A percentile compares a stretch with the other conserved stretches of the same genome.
Evolutionary conservation across 192 early-diverging fungal species (phyloP).

Genomic region (Coemansia sp.): DNA sequence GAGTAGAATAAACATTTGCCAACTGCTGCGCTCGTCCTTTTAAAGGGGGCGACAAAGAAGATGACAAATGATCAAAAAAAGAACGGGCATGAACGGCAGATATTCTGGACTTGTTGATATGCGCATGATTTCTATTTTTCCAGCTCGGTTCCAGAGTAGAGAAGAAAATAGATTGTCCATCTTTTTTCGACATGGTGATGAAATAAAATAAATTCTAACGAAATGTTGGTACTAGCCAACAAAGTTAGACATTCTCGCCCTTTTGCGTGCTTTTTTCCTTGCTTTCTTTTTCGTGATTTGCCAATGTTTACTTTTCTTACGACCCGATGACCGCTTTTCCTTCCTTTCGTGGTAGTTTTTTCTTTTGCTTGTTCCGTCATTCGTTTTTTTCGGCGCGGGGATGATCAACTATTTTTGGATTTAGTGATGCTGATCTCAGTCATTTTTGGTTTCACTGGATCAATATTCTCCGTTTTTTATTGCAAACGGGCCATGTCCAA

Average conservation of each 20-base stretch:
- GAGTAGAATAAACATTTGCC: background rate
- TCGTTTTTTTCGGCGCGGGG: background rate
- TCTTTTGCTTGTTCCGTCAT: background rate
- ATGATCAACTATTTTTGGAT: slow-evolving; percentile 2
- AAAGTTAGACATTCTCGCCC: background rate
- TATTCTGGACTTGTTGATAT: background rate
- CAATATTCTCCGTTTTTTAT: too few species aligned
- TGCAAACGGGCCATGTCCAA: too few species aligned
- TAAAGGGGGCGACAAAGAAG: background rate
- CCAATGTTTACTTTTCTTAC: background rate
- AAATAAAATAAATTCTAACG: background rate
- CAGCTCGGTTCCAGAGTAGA: slow-evolving; percentile 14
- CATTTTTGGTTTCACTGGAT: too few species aligned
- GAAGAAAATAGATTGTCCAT: background rate
- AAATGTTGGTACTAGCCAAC: background rate
- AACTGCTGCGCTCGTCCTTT: background rate
- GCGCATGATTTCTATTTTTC: slow-evolving; percentile 15
- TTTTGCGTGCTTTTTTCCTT: background rate
- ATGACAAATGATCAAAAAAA: background rate
- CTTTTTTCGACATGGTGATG: background rate
- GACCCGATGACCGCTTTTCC: background rate
- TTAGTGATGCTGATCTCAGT: background rate
- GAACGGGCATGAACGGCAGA: background rate
- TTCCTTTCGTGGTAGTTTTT: background rate
- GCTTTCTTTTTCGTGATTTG: background rate